Conservation (phyloP, 2,329 filamentous ascomycete genomes). For the Pseudohalonectria lignicola region DNA sequence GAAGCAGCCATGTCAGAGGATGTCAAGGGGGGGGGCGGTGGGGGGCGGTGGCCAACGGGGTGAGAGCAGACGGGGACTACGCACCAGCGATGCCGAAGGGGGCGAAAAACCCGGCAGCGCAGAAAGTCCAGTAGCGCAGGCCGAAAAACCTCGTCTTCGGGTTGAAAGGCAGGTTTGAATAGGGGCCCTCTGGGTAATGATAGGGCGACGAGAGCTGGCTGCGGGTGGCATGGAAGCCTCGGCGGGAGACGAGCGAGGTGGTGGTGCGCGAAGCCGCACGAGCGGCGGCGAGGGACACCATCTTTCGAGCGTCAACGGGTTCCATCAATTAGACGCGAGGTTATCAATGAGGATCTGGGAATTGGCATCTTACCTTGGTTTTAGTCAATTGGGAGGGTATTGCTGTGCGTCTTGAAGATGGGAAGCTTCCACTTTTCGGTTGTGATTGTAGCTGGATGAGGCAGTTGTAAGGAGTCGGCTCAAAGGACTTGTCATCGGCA, state of each 20-base stretch:
- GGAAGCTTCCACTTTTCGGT: too few species aligned
- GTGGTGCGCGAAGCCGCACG: conserved; percentile 50
- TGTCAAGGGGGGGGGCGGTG: too few species aligned
- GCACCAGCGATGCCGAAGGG: conserved; percentile 54
- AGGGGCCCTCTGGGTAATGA: conserved; percentile 96
- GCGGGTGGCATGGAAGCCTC: conserved; percentile 88
- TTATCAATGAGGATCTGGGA: neutral
- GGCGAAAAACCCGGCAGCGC: conserved; percentile 42
- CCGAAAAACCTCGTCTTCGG: conserved; percentile 79
- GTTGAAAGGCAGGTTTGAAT: conserved; percentile 96
- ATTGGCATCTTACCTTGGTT: neutral
- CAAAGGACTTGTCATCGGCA: too few species aligned
- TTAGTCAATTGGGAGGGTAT: too few species aligned
- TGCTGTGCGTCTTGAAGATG: too few species aligned
- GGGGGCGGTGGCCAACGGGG: too few species aligned
- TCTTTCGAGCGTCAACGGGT: too few species aligned
- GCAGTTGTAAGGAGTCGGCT: too few species aligned
- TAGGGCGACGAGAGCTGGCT: conserved; percentile 78
- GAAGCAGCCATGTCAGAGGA: too few species aligned
- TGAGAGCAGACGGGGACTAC: too few species aligned
- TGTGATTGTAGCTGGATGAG: too few species aligned
- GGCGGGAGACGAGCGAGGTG: conserved; percentile 51
- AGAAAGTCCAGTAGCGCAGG: conserved; percentile 70
- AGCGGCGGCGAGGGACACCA: conserved; percentile 65
- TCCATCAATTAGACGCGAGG: neutral